Evolutionary conservation across 2,329 filamentous ascomycete genomes (phyloP), one percentile per base, ranked within the genome.

Genomic region (Cordyceps farinosa): DNA sequence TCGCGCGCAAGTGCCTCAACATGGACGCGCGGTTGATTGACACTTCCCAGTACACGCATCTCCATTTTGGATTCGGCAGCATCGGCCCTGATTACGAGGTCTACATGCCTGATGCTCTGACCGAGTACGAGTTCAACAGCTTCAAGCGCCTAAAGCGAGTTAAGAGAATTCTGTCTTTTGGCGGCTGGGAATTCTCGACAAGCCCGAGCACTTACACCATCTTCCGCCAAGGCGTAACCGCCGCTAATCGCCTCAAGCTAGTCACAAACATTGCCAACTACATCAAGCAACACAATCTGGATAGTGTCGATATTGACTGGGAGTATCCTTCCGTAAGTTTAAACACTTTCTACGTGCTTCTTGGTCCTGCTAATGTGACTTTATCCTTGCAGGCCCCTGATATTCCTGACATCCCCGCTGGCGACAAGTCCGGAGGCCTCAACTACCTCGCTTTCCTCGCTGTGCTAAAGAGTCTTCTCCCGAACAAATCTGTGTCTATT

Each of bases 111-210:
- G n/a, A n/a, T n/a, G n/a, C n/a, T n/a, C n/a, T 68, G 15, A 50
- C 59, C 15, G 67, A 42, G 1, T 56, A 56, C 38, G 54, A 76
- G 56, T 78, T 74, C 40, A 56, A 69, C 0, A 56, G 67, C 1
- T 76, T 78, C 56, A 69, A 66, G 51, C 47, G 60, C 0, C 38
- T 72, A 8, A 65, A 30, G 0, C 66, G 67, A 2, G 38, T 71
- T 1, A 76, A 77, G 63, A 69, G 67, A 17, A 75, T 81, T 38
- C 10, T 81, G 1, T 74, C 76, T 0, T 76, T 82, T 66, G 79
- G 79, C 11, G 79, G 80, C 11, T 82, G 79, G 80, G 69, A 67
- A 1, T 79, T 77, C 62, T 78, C 74, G 0, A 79, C 77, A 0
- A 69, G 73, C 13, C 65, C 70, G 0, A 65, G 40, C n/a, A 78